Conservation (phyloP, 257 asterid genomes). For the Mentha longifolia region DNA sequence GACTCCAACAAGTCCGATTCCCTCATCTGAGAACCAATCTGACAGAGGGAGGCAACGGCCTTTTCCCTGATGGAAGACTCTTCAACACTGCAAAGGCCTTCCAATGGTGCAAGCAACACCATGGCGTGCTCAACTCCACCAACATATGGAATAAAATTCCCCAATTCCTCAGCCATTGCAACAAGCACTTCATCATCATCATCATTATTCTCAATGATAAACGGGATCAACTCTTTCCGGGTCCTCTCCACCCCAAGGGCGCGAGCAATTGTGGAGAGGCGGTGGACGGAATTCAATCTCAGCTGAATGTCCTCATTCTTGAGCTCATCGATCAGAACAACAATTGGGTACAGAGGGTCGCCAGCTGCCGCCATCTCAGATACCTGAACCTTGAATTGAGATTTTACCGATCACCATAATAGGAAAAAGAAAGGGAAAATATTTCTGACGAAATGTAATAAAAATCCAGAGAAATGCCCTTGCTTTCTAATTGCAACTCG, state of each 20-base stretch:
- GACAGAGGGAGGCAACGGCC: constrained; percentile 69
- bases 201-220: constrained; percentile 61
- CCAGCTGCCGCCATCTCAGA: constrained; percentile 32
- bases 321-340: constrained; percentile 69
- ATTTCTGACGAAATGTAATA: not conserved
- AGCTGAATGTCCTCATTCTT: constrained; percentile 74
- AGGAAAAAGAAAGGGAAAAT: too few species aligned
- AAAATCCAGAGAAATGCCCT: not conserved
- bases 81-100: constrained; percentile 55
- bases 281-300: constrained; percentile 62
- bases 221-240: constrained; percentile 71
- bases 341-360: constrained; percentile 69
- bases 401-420: constrained; percentile 6
- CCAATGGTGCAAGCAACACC: constrained; percentile 58
- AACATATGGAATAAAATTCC: constrained; percentile 63
- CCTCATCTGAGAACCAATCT: constrained; percentile 75
- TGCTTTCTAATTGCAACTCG: not conserved
- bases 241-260: constrained; percentile 83
- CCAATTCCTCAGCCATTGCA: constrained; percentile 58
- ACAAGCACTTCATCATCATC: constrained; percentile 67
- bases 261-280: constrained; percentile 70
- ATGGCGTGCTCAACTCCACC: constrained; percentile 60
- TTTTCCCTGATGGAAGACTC: constrained; percentile 76
- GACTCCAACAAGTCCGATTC: constrained; percentile 59
- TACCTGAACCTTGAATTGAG: constrained; percentile 20